Percentiles rank a stretch among this genome's conserved stretches.
Conservation (phyloP, 1,139 yeast species). For the Meyerozyma guilliermondii region DNA sequence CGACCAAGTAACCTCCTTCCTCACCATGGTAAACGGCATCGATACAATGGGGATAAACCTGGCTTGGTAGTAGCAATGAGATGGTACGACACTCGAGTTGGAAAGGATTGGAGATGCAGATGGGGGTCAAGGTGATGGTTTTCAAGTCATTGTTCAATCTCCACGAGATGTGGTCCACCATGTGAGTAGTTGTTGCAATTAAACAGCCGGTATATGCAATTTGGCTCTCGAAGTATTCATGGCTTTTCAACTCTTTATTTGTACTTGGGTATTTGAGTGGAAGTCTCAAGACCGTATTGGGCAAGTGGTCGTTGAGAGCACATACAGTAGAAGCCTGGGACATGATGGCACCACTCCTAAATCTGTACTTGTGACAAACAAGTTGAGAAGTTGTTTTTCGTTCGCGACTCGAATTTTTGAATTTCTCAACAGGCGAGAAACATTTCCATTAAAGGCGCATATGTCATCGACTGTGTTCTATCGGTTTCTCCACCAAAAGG, state of each 20-base stretch:
- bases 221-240: slow-evolving; percentile 20
- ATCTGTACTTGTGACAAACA: too few relatives aligned
- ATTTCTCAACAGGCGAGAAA: neutral
- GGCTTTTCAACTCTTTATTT: slow-evolving; percentile 1
- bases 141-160: slow-evolving; percentile 27
- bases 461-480: slow-evolving; percentile 94
- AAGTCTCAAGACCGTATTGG: slow-evolving; percentile 17
- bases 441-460: neutral
- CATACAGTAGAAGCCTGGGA: neutral
- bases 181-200: slow-evolving; percentile 13
- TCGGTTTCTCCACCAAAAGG: slow-evolving; percentile 79
- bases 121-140: slow-evolving; percentile 29
- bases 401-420: neutral
- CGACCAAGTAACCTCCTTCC: slow-evolving; percentile 13
- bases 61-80: slow-evolving; percentile 28
- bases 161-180: slow-evolving; percentile 21
- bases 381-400: neutral
- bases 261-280: slow-evolving; percentile 29
- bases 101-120: slow-evolving; percentile 17
- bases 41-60: slow-evolving; percentile 16
- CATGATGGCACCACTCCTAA: neutral
- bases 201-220: slow-evolving; percentile 22
- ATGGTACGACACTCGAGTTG: slow-evolving; percentile 24
- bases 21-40: slow-evolving; percentile 18
- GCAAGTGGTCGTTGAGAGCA: slow-evolving; percentile 23